A percentile compares a stretch with the other conserved stretches of the same genome.
These are phyloP conservation scores for Collybiopsis confluens DNA, from an alignment of 768 basidiomycete species.

Conservation along the genomic window DNA sequence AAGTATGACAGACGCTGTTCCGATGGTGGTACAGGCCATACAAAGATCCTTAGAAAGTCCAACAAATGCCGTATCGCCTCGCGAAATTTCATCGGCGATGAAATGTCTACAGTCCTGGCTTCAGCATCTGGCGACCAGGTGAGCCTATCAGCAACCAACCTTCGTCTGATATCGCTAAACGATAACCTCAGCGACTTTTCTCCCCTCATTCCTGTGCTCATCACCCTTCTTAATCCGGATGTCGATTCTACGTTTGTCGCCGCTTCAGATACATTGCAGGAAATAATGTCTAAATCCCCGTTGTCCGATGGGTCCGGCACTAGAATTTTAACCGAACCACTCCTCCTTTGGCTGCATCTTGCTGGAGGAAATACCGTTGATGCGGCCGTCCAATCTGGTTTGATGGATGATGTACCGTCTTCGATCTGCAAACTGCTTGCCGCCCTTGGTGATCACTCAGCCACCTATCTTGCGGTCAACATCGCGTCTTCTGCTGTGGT, in stretches of 20 bases:
- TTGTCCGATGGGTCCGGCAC: conserved; percentile 68
- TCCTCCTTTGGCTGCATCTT: conserved; percentile 72
- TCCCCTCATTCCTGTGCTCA: conserved; percentile 59
- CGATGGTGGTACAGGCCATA: conserved; percentile 70
- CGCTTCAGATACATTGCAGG: conserved; percentile 69
- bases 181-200: conserved; percentile 36
- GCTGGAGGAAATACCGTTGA: conserved; percentile 49
- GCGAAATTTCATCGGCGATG: conserved; percentile 66
- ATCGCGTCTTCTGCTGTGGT: conserved; percentile 47
- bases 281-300: conserved; percentile 72
- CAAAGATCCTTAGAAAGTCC: conserved; percentile 47
- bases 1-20: conserved; percentile 61
- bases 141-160: conserved; percentile 18
- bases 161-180: conserved; percentile 1
- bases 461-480: conserved; percentile 67
- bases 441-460: conserved; percentile 84
- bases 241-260: conserved; percentile 54
- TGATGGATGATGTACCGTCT: conserved; percentile 54
- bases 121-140: conserved; percentile 64
- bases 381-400: conserved; percentile 27
- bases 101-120: conserved; percentile 87
- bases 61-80: conserved; percentile 19
- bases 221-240: conserved; percentile 57
- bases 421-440: conserved; percentile 78
- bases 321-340: conserved; percentile 75